Conservation (phyloP, 495 filamentous ascomycete species). For the Neurospora tetraspora region DNA sequence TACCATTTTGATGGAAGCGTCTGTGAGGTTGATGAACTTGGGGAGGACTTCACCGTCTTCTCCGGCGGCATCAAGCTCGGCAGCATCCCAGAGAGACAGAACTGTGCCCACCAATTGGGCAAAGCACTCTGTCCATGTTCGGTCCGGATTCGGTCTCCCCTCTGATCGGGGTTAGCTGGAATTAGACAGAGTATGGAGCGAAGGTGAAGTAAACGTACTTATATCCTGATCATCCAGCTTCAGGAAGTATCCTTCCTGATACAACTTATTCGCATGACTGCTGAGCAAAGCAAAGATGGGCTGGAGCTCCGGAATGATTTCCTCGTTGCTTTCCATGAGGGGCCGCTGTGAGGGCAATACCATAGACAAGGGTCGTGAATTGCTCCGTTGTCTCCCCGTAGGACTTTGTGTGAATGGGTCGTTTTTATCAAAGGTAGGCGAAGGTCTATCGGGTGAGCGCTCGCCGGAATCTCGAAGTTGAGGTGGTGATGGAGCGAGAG, state of each 20-base stretch:
- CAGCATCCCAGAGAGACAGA: slow-evolving; percentile 90
- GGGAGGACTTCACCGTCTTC: slow-evolving; percentile 78
- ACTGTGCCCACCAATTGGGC: slow-evolving; percentile 93
- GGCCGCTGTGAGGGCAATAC: slow-evolving; percentile 80
- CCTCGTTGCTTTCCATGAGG: slow-evolving; percentile 69
- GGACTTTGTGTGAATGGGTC: slow-evolving; percentile 15
- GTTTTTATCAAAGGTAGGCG: slow-evolving; percentile 17
- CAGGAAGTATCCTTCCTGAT: slow-evolving; percentile 94
- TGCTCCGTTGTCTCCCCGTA: slow-evolving; percentile 17
- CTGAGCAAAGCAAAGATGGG: slow-evolving; percentile 92
- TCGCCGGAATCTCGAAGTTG: slow-evolving; percentile 9
- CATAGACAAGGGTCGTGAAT: slow-evolving; percentile 48
- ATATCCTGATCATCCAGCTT: slow-evolving; percentile 90
- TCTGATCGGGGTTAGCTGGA: slow-evolving; percentile 41
- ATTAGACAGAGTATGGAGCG: slow-evolving; percentile 3
- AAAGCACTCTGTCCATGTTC: slow-evolving; percentile 94
- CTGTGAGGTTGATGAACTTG: slow-evolving; percentile 93
- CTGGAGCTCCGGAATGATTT: slow-evolving; percentile 84
- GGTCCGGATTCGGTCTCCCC: slow-evolving; percentile 73
- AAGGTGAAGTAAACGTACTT: slow-evolving; percentile 43
- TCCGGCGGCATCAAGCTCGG: slow-evolving; percentile 79
- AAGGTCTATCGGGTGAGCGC: slow-evolving; percentile 16
- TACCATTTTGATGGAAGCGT: slow-evolving; percentile 97
- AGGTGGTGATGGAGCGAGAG: slow-evolving; percentile 8
- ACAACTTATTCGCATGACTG: slow-evolving; percentile 91